phyloP scores from a whole-genome alignment of 1,284 basidiomycete species.

The Pyrrhoderma noxium region DNA sequence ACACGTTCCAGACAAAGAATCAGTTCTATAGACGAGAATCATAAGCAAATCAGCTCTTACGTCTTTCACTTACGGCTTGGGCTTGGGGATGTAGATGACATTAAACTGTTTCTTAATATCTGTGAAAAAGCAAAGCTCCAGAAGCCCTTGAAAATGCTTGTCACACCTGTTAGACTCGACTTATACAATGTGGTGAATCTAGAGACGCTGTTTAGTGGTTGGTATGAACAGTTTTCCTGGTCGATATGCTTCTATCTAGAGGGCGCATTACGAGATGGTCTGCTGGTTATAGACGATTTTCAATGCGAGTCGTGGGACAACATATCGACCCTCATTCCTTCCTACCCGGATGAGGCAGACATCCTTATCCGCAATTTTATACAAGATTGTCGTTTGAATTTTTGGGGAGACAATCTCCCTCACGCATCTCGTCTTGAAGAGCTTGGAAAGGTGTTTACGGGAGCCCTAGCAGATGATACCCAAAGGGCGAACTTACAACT shows the following conservation, averaged over 20 bases:
- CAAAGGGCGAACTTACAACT: constrained; percentile 5
- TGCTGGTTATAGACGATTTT: constrained; percentile 48
- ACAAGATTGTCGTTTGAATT: constrained; percentile 24
- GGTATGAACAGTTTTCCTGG: constrained; percentile 37
- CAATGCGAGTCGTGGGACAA: constrained; percentile 36
- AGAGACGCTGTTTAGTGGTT: constrained; percentile 36
- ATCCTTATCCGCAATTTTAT: constrained; percentile 46
- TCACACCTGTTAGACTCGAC: constrained; percentile 43
- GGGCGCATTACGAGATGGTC: constrained; percentile 50
- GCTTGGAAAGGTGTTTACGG: constrained; percentile 39
- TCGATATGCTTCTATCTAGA: constrained; percentile 64
- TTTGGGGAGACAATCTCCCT: constrained; percentile 1
- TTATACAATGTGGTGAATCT: constrained; percentile 42
- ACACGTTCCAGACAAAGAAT: constrained; percentile 49
- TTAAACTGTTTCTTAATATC: constrained; percentile 41
- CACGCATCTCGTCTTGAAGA: constrained; percentile 21
- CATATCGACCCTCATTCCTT: constrained; percentile 35
- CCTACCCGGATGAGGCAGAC: constrained; percentile 30
- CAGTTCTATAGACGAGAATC: constrained; percentile 45
- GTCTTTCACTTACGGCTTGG: constrained; percentile 56
- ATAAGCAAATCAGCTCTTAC: constrained; percentile 51
- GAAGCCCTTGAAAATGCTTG: constrained; percentile 28
- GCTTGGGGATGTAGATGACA: constrained; percentile 32
- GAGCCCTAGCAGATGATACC: constrained; percentile 12
- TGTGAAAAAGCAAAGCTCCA: constrained; percentile 48